Conservation (phyloP, 495 filamentous ascomycete species). For the Neurospora sublineolata region DNA sequence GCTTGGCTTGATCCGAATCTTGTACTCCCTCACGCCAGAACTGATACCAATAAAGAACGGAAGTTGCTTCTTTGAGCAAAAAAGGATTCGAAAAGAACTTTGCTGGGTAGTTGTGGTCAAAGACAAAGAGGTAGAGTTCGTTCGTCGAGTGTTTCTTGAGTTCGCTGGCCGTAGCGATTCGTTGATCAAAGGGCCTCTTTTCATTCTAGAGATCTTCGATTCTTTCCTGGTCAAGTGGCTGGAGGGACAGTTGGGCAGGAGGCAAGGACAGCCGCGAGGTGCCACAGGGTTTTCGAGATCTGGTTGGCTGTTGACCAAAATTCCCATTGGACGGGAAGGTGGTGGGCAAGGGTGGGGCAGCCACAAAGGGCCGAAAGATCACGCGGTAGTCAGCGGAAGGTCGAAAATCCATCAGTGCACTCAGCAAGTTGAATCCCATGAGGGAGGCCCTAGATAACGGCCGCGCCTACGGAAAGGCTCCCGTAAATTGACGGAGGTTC, state of each 20-base stretch:
- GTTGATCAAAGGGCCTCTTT: neutral
- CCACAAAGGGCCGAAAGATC: neutral
- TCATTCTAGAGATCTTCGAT: neutral
- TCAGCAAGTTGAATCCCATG: neutral
- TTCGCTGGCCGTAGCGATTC: neutral
- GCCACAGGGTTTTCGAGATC: neutral
- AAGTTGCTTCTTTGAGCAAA: neutral
- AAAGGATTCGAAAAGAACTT: neutral
- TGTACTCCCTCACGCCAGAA: neutral
- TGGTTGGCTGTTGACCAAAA: constrained; percentile 2
- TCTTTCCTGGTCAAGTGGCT: neutral
- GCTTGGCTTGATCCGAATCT: neutral
- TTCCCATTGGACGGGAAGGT: constrained; percentile 3
- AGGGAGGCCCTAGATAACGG: neutral
- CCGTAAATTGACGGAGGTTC: neutral
- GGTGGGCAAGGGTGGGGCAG: constrained; percentile 1
- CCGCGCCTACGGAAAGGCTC: neutral
- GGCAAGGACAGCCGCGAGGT: neutral
- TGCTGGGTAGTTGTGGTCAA: neutral
- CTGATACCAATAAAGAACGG: neutral
- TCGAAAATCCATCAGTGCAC: neutral
- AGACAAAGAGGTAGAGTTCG: neutral
- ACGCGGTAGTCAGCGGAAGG: neutral
- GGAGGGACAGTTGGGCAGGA: neutral
- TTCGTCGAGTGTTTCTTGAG: neutral